Conservation (phyloP, 169 alveolate genomes). For the Plasmodium falciparum region DNA sequence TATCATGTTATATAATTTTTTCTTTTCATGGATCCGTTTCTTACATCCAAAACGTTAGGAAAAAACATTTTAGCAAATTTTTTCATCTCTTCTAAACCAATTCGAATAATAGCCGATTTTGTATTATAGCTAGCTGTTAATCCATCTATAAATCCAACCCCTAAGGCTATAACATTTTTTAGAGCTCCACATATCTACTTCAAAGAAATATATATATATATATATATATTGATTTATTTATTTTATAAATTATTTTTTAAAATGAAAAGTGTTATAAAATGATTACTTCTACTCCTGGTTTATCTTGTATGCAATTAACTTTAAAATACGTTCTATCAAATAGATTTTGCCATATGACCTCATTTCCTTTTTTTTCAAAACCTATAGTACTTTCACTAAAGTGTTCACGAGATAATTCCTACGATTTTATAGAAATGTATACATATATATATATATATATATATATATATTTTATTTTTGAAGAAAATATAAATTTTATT, state of each 20-base stretch:
- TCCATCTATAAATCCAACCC: constrained; percentile 92
- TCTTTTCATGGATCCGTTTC: neutral
- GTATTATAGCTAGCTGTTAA: constrained; percentile 91
- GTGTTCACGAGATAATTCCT: constrained; percentile 89
- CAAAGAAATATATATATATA: neutral
- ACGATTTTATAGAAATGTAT: neutral
- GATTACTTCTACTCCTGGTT: constrained; percentile 86
- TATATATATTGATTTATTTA: neutral
- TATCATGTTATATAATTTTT: neutral
- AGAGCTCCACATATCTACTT: constrained; percentile 91
- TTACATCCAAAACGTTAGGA: constrained; percentile 80
- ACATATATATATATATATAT: neutral
- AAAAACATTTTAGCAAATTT: constrained; percentile 85
- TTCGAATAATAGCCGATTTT: constrained; percentile 94
- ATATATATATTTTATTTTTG: neutral
- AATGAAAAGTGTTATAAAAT: neutral
- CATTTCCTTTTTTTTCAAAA: constrained; percentile 82
- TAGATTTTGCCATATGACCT: constrained; percentile 81
- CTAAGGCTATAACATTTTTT: constrained; percentile 92
- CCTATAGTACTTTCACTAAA: constrained; percentile 93
- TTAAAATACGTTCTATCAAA: constrained; percentile 88
- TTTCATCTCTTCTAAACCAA: constrained; percentile 92
- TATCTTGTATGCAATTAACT: constrained; percentile 89
- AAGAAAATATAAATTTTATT: neutral
- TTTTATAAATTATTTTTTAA: too few relatives aligned